Evolutionary conservation across 2,329 filamentous ascomycete species (phyloP).

Genomic region (Phyllosticta citrichinensis): DNA sequence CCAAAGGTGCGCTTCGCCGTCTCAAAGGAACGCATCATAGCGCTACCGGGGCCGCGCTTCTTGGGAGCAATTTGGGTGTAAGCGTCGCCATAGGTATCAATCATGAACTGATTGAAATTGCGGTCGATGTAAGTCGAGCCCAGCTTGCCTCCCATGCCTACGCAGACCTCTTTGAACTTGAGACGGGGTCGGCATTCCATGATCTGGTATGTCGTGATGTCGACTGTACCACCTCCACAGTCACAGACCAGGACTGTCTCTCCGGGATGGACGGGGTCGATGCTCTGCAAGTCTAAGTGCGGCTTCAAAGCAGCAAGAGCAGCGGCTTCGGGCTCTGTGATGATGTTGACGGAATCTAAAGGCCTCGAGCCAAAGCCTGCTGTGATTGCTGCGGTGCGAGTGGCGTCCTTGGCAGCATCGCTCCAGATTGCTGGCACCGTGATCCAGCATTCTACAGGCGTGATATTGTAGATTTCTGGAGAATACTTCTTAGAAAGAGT

Average conservation of each 20-base stretch:
- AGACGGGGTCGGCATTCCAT: not conserved
- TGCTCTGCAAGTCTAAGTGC: not conserved
- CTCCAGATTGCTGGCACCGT: conserved; percentile 20
- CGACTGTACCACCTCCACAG: conserved; percentile 21
- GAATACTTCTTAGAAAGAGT: not conserved
- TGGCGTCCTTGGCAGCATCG: conserved; percentile 16
- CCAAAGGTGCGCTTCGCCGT: conserved; percentile 22
- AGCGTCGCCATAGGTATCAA: conserved; percentile 17
- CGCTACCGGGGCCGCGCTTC: conserved; percentile 20
- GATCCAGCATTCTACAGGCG: conserved; percentile 17
- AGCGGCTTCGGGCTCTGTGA: conserved; percentile 19
- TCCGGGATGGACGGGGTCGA: not conserved
- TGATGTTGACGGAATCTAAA: conserved; percentile 16
- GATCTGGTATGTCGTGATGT: conserved; percentile 13
- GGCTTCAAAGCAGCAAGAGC: conserved; percentile 11
- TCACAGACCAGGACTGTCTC: conserved; percentile 18
- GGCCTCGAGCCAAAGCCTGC: conserved; percentile 15
- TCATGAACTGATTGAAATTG: conserved; percentile 23
- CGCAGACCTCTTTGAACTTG: not conserved
- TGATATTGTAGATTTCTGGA: not conserved
- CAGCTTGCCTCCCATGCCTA: not conserved
- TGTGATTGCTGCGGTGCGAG: conserved; percentile 12
- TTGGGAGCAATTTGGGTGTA: conserved; percentile 19
- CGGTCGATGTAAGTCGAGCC: conserved; percentile 24
- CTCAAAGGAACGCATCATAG: conserved; percentile 28